Percentiles rank a stretch among this genome's conserved stretches.
These are phyloP conservation scores for Colletotrichum sublineola DNA, from an alignment of 2,329 filamentous ascomycete genomes.

Conservation along the genomic window DNA sequence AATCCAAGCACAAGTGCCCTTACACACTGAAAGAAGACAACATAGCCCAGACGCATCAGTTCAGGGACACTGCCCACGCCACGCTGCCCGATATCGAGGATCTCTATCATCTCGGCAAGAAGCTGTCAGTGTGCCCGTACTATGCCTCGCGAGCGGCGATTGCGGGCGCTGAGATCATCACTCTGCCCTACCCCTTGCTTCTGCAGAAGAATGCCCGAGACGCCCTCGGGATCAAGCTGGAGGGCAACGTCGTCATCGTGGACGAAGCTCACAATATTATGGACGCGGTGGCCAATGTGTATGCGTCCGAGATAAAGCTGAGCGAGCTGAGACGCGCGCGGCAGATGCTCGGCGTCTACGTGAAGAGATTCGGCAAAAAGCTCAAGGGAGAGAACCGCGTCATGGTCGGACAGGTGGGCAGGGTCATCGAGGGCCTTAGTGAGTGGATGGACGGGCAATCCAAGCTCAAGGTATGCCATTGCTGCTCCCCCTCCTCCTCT, in stretches of 20 bases:
- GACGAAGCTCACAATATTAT: slow-evolving; percentile 99
- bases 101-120: slow-evolving; percentile 80
- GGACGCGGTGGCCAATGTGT: slow-evolving; percentile 90
- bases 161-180: slow-evolving; percentile 89
- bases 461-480: slow-evolving; percentile 59
- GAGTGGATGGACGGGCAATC: slow-evolving; percentile 73
- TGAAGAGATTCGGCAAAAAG: slow-evolving; percentile 88
- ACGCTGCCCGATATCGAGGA: slow-evolving; percentile 95
- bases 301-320: slow-evolving; percentile 82
- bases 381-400: slow-evolving; percentile 92
- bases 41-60: slow-evolving; percentile 78
- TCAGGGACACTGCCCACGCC: slow-evolving; percentile 87
- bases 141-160: slow-evolving; percentile 92
- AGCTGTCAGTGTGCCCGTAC: slow-evolving; percentile 89
- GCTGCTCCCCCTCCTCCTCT: neutral
- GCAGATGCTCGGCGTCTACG: slow-evolving; percentile 83
- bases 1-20: slow-evolving; percentile 75
- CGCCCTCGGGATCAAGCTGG: slow-evolving; percentile 86
- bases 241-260: slow-evolving; percentile 91
- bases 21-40: slow-evolving; percentile 86
- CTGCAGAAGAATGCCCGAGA: slow-evolving; percentile 90
- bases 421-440: slow-evolving; percentile 83
- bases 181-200: slow-evolving; percentile 90
- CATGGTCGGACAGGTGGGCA: slow-evolving; percentile 88
- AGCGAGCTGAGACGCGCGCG: slow-evolving; percentile 80